phyloP scores from a whole-genome alignment of 805 yeast genomes.

The Diddensiella transvaalensis region DNA sequence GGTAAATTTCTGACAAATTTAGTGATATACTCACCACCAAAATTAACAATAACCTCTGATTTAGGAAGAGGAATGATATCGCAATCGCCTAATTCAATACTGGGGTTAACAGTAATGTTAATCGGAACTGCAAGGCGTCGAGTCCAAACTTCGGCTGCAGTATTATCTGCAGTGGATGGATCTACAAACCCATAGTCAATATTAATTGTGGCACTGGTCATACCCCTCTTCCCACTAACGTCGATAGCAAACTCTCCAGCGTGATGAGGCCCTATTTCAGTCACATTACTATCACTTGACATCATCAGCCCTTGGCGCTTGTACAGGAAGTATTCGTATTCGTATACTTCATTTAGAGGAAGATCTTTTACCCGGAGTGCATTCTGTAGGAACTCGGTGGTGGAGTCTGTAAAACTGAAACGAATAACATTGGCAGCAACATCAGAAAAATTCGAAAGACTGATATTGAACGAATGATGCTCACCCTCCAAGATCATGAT shows the following conservation, averaged over 20 bases:
- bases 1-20: constrained; percentile 24
- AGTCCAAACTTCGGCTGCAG: constrained; percentile 34
- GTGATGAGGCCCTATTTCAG: constrained; percentile 32
- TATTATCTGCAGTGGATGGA: constrained; percentile 18
- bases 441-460: constrained; percentile 54
- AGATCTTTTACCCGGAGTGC: constrained; percentile 45
- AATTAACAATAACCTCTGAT: background rate
- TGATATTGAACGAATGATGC: constrained; percentile 45
- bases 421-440: constrained; percentile 55
- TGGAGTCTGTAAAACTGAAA: constrained; percentile 68
- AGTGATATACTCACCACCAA: background rate
- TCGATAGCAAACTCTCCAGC: constrained; percentile 52
- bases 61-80: constrained; percentile 52
- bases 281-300: constrained; percentile 24
- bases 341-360: constrained; percentile 64
- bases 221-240: constrained; percentile 68
- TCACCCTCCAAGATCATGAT: constrained; percentile 81
- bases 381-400: constrained; percentile 59
- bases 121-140: constrained; percentile 67
- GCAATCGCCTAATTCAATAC: constrained; percentile 70
- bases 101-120: constrained; percentile 63
- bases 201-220: constrained; percentile 59
- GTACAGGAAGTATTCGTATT: constrained; percentile 65
- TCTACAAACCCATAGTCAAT: constrained; percentile 56
- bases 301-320: constrained; percentile 51